phyloP scores from a whole-genome alignment of 1,139 yeast species.

The Candida dubliniensis region DNA sequence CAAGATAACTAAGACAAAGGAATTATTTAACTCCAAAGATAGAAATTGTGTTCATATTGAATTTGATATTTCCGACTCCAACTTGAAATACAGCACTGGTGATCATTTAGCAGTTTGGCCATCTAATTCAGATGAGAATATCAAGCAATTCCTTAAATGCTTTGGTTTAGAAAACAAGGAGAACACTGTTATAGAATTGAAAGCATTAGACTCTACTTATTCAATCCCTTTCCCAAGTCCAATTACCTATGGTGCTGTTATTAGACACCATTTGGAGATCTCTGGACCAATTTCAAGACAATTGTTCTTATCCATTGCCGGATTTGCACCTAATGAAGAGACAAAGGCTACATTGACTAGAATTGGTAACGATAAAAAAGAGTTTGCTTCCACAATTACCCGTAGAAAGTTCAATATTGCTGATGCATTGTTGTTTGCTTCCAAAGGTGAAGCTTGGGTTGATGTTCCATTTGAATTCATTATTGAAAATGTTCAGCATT shows the following conservation, averaged over 20 bases:
- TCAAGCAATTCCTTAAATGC: constrained; percentile 60
- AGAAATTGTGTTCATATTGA: constrained; percentile 91
- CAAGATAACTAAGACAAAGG: constrained; percentile 58
- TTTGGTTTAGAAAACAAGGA: constrained; percentile 59
- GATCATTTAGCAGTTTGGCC: constrained; percentile 97
- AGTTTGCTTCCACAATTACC: constrained; percentile 66
- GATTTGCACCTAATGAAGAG: constrained; percentile 74
- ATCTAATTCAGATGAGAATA: constrained; percentile 77
- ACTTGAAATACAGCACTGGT: constrained; percentile 87
- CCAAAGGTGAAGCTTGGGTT: constrained; percentile 66
- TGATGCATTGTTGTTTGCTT: constrained; percentile 64
- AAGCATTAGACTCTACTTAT: constrained; percentile 73
- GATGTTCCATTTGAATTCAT: constrained; percentile 82
- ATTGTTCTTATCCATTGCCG: constrained; percentile 70
- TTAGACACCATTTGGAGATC: constrained; percentile 87
- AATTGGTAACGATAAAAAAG: constrained; percentile 67
- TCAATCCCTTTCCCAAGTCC: constrained; percentile 83
- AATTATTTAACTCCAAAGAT: constrained; percentile 63
- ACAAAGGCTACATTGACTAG: constrained; percentile 52
- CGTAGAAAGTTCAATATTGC: constrained; percentile 67
- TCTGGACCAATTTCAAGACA: constrained; percentile 95
- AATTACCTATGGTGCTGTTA: constrained; percentile 82
- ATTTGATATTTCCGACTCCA: constrained; percentile 73
- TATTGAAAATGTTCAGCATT: constrained; percentile 74
- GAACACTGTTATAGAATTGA: constrained; percentile 61